phyloP scores from a whole-genome alignment of 1,284 basidiomycete species.

The Ustilago curta region DNA sequence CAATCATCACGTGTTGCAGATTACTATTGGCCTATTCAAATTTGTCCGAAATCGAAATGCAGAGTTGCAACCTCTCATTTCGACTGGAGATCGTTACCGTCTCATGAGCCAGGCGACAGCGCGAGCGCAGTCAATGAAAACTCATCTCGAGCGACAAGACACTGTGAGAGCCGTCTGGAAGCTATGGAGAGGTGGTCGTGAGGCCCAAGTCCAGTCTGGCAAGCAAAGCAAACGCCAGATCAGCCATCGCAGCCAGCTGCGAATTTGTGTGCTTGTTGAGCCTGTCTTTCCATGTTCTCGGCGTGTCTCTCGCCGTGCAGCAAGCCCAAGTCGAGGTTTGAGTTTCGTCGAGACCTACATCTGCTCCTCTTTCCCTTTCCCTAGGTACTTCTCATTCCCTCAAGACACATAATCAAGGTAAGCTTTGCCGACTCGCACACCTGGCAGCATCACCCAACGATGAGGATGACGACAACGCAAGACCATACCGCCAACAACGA shows the following conservation, averaged over 20 bases:
- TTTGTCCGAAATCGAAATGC: not conserved
- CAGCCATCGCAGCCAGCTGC: not conserved
- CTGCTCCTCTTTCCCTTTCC: slow-evolving; percentile 27
- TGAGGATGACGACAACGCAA: slow-evolving; percentile 3
- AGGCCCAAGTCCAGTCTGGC: not conserved
- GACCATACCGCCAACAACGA: slow-evolving; percentile 13
- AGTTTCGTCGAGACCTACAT: slow-evolving; percentile 33
- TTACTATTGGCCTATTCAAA: not conserved
- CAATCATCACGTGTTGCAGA: not conserved
- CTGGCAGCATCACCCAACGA: slow-evolving; percentile 17
- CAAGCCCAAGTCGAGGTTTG: slow-evolving; percentile 16
- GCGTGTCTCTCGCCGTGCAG: slow-evolving; percentile 1
- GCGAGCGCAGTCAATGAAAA: not conserved
- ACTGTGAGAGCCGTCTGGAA: not conserved
- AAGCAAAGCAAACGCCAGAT: not conserved
- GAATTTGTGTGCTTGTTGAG: too few species aligned
- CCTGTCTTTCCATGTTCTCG: too few species aligned
- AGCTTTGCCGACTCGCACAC: slow-evolving; percentile 30
- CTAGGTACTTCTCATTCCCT: slow-evolving; percentile 52
- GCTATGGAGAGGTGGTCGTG: not conserved
- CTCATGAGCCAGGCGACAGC: not conserved
- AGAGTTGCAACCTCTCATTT: not conserved
- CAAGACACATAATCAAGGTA: slow-evolving; percentile 55
- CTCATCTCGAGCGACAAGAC: not conserved
- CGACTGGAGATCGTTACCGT: not conserved